Evolutionary conservation across 208 protist species (phyloP).

Genomic region (Herpetomonas samuelpessoai): DNA sequence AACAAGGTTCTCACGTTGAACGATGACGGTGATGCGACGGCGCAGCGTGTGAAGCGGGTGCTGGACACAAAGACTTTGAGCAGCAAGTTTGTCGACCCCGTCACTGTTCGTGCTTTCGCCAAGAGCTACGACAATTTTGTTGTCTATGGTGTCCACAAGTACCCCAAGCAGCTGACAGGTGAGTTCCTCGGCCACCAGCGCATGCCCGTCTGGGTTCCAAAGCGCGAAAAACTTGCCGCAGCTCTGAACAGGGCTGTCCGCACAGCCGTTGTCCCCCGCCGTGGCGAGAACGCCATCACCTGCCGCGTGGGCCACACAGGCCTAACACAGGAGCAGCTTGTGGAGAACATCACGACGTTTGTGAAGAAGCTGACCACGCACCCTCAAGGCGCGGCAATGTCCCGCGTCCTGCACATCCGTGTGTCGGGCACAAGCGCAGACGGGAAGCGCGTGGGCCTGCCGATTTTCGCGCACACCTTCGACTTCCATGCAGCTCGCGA

Average conservation of each 20-base stretch:
- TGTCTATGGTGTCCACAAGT: constrained; percentile 67
- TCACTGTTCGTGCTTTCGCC: constrained; percentile 74
- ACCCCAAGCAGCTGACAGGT: constrained; percentile 75
- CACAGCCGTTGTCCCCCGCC: constrained; percentile 75
- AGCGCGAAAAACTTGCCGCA: constrained; percentile 40
- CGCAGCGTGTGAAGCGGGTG: constrained; percentile 76
- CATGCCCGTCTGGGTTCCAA: constrained; percentile 72
- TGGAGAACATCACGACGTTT: constrained; percentile 72
- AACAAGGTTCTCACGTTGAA: constrained; percentile 62
- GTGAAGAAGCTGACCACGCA: constrained; percentile 60
- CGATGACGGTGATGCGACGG: constrained; percentile 59
- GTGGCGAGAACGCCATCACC: constrained; percentile 71
- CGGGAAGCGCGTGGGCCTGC: constrained; percentile 62
- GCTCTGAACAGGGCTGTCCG: constrained; percentile 38
- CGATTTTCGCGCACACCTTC: constrained; percentile 72
- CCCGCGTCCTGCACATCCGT: constrained; percentile 76
- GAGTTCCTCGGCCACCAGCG: constrained; percentile 85
- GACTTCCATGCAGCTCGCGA: constrained; percentile 18
- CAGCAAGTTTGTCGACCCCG: constrained; percentile 69
- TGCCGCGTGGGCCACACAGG: constrained; percentile 82
- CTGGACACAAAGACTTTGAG: constrained; percentile 82
- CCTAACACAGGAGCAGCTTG: constrained; percentile 41
- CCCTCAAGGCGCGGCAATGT: constrained; percentile 41
- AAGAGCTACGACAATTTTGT: constrained; percentile 89
- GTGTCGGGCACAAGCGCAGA: constrained; percentile 64